Base-by-base conservation (phyloP, 2,329 filamentous ascomycete species). In the Myriosclerotinia duriaeana region DNA sequence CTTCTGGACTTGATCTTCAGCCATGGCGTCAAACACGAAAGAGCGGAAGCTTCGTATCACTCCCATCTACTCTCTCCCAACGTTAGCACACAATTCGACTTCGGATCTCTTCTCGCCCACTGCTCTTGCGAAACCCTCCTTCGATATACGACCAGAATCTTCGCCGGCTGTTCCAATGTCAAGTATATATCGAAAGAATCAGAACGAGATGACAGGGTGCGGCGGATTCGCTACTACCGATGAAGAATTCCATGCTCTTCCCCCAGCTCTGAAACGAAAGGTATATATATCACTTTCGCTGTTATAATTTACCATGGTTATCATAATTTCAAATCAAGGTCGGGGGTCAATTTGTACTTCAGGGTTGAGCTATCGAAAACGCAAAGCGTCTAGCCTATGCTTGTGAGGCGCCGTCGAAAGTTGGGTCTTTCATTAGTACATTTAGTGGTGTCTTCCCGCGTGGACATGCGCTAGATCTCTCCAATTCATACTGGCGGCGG, bases 241-340 rank as follows among this genome's bases (percentile, higher is more conserved):
- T 58, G 81, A 83, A 68, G 82, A 83, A 71, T 84, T 83, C 71
- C 80, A 83, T 70, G 78, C 80, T 50, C 75, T 84, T 65, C 82
- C 82, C 11, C 70, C 81, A 55, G 81, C 81, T n/a, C 80, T 84
- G 30, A 79, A 80, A 69, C 78, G 80, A 74, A 84, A 84, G 80
- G 82, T 84, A 76, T 64, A 76, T 80, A 78, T 62, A 53, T 66
- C 44, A 65, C 54, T 65, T 52, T 61, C 58, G 58, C 22, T 40
- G 14, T 42, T 53, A 50, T 53, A 66, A 26, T 36, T 61, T 26
- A 52, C n/a, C 48, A 38, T 48, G 58, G 58, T 52, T 11, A 61
- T 61, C 58, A 50, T 15, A 61, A 61, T 61, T 61, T 50, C n/a
- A 58, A 58, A n/a, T 20, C 20, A 52, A 65, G 34, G 34, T 50